Evolutionary conservation across 495 filamentous ascomycete genomes (phyloP), one percentile per base, ranked within the genome.

Genomic region (Aspergillus baeticus): DNA sequence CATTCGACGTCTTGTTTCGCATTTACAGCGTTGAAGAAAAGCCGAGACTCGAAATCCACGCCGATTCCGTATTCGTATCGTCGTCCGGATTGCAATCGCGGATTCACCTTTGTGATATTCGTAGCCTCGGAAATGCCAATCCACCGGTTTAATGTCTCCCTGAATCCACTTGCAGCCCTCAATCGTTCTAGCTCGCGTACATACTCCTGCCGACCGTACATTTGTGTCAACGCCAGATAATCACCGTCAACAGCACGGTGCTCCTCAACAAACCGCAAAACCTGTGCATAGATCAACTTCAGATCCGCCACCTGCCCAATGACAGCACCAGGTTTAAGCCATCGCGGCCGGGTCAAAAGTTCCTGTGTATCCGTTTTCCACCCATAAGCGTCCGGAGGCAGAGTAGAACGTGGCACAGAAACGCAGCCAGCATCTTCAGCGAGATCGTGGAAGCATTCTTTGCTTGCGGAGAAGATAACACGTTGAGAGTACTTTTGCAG

Each of bases 391-490:
- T 86, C 77, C 10, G 75, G 71, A 5, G 83, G 82, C 3, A 88
- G 58, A 8, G 74, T 77, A 0, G 81, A 83, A 33, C 80, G 63
- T 0, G 85, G 84, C 0, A 84, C 75, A 21, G 78, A 72, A 35
- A 67, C 73, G 54, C 84, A 87, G 4, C 81, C 80, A 10, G 80
- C 68, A 47, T 81, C 73, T 6, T 66, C 61, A 5, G 64, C 54
- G 18, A 79, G 57, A 23, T 73, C 75, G 2, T 73, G 70, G 48
- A 73, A 77, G 54, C 84, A 87, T 17, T 70, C 60, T 67, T 87
- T 88, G 64, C 81, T 76, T 13, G 84, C 81, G 31, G 76, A 81
- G 57, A 86, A 88, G 2, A 88, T 54, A 13, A 87, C 78, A 6
- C 75, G 77, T 57, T 86, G 81, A 0, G 72, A 74, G 48, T 81